Conservation (phyloP, 2,329 filamentous ascomycete genomes). For the Fusarium tupiense region DNA sequence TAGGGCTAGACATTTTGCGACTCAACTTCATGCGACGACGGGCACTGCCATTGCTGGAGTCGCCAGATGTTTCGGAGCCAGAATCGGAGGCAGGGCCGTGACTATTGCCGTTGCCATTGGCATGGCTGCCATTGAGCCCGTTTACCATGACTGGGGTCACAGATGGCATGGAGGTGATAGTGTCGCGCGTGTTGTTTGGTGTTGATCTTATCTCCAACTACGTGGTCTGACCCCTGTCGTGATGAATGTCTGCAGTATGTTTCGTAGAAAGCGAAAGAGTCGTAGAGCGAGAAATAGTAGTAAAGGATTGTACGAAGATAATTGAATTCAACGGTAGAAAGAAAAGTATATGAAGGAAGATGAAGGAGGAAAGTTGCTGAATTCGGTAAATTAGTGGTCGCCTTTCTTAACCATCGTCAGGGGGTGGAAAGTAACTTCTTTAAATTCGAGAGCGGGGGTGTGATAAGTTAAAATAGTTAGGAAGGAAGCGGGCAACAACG, state of each 20-base stretch:
- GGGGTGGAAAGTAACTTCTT: conserved; percentile 30
- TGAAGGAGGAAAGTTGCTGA: conserved; percentile 19
- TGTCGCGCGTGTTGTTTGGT: conserved; percentile 23
- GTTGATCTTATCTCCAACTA: conserved; percentile 18
- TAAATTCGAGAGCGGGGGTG: conserved; percentile 36
- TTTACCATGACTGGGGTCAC: conserved; percentile 35
- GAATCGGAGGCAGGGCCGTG: conserved; percentile 37
- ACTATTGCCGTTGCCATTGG: conserved; percentile 10
- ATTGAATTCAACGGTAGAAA: background rate
- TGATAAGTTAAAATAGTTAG: conserved; percentile 26
- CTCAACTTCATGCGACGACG: conserved; percentile 53
- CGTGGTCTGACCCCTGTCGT: conserved; percentile 10
- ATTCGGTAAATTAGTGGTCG: conserved; percentile 34
- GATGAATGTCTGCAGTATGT: conserved; percentile 10
- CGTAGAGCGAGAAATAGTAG: background rate
- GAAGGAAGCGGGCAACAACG: conserved; percentile 13
- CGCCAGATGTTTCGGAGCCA: conserved; percentile 40
- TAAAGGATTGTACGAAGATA: conserved; percentile 7
- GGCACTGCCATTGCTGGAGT: conserved; percentile 48
- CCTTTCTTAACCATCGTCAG: conserved; percentile 28
- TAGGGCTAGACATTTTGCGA: conserved; percentile 69
- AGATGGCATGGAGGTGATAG: conserved; percentile 34
- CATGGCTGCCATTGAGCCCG: conserved; percentile 37
- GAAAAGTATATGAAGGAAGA: conserved; percentile 8
- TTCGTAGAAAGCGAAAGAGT: background rate